Evolutionary conservation across 2,329 filamentous ascomycete genomes (phyloP).

Genomic region (Harringtonia aguacate): DNA sequence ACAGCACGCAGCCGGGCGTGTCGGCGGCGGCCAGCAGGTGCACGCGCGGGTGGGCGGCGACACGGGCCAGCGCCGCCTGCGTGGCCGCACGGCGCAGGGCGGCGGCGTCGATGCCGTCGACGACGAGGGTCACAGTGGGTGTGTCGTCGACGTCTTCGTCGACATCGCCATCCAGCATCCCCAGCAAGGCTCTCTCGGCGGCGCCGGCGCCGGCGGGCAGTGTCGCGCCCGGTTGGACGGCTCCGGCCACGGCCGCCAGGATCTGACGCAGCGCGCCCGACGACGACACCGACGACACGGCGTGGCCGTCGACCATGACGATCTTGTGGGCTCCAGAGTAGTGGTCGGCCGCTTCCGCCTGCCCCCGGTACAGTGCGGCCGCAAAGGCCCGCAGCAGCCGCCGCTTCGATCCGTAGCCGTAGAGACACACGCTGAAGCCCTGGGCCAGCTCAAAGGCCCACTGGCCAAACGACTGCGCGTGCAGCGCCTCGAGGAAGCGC

Average conservation of each 20-base stretch:
- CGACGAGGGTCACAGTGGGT: constrained; percentile 51
- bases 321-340: too few species aligned
- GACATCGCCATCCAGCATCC: constrained; percentile 37
- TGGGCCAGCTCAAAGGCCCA: constrained; percentile 87
- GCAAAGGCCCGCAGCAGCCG: constrained; percentile 66
- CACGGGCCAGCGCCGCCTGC: constrained; percentile 64
- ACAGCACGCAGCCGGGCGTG: constrained; percentile 72
- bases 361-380: constrained; percentile 48
- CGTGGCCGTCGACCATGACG: constrained; percentile 78
- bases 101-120: constrained; percentile 80
- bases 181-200: constrained; percentile 56
- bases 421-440: constrained; percentile 81
- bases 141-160: constrained; percentile 14
- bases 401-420: constrained; percentile 87
- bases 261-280: constrained; percentile 54
- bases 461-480: constrained; percentile 74
- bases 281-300: constrained; percentile 2
- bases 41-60: constrained; percentile 64
- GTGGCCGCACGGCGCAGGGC: constrained; percentile 60
- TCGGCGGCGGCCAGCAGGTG: constrained; percentile 73
- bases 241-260: constrained; percentile 55
- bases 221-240: constrained; percentile 27
- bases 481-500: constrained; percentile 60
- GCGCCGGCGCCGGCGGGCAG: constrained; percentile 52
- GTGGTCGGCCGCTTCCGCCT: constrained; percentile 30